Base-by-base conservation (phyloP, 2,329 filamentous ascomycete species). In the Fusarium graminum region DNA sequence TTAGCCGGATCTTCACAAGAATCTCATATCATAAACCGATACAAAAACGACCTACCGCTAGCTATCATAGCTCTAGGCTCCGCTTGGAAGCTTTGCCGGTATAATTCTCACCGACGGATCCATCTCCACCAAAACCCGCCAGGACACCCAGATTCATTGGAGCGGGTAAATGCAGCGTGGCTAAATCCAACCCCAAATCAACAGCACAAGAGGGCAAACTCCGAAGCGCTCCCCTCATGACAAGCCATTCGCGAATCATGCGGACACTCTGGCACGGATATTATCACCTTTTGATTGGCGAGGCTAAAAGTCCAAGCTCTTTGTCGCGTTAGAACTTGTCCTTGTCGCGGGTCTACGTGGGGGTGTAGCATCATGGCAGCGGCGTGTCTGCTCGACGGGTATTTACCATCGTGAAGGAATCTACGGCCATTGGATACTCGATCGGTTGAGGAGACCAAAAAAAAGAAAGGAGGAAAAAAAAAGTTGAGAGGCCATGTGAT, bases 151-250 rank as follows among this genome's bases (percentile, higher is more conserved):
- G 2, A 50, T 22, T 6, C 19, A 68, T 65, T 68, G 61, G 65
- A 17, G 65, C 65, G 65, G 65, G 26, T 68, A 68, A 68, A 68
- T 58, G 14, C 38, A 32, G 42, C 13, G 36, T 58, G 53, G 52
- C 49, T 59, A 59, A 59, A 65, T 38, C 10, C 49, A 30, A 34
- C 42, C 6, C 40, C 17, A 14, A 22, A 32, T 42, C 28, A 29
- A 39, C 38, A 17, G 22, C 25, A 50, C 25, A 44, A 56, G 29
- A 52, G 22, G 22, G 22, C 22, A 22, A 26, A 49, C 12, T 14
- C 6, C 9, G 34, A 68, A 68, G 65, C 65, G 65, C 65, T 65
- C 65, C 65, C 65, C 49, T 68, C 65, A 68, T 68, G 65, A 67
- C 43, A 67, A 54, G 57, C 32, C 46, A 52, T 44, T 34, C 30